Evolutionary conservation across 1,139 yeast species (phyloP).

Genomic region (Blastobotrys illinoisensis): DNA sequence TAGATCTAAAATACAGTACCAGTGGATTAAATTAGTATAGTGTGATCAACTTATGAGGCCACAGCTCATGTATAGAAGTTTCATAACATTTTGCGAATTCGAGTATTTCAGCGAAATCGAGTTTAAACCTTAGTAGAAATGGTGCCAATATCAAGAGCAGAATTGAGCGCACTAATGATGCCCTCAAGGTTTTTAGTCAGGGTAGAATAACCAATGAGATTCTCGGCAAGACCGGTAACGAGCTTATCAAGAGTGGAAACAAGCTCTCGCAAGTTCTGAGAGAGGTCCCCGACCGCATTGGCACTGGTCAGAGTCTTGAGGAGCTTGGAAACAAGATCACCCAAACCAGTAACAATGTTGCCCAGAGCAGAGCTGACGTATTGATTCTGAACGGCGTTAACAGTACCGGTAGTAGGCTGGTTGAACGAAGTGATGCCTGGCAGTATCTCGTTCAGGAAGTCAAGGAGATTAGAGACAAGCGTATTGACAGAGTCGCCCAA

Average conservation of each 20-base stretch:
- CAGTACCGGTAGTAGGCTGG: not conserved
- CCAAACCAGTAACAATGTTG: constrained; percentile 1
- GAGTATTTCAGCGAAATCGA: not conserved
- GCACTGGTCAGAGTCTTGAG: not conserved
- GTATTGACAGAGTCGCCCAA: not conserved
- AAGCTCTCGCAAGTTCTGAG: constrained; percentile 4
- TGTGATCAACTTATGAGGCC: not conserved
- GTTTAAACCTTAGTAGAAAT: constrained; percentile 1
- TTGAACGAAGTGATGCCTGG: not conserved
- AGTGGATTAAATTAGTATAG: no score
- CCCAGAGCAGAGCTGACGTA: not conserved
- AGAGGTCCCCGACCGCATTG: not conserved
- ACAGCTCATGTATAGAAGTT: not conserved
- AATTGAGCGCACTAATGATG: constrained; percentile 1
- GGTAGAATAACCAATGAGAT: constrained; percentile 3
- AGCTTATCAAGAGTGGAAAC: constrained; percentile 3
- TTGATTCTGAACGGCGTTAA: constrained; percentile 1
- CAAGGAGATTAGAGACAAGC: not conserved
- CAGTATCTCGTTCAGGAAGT: not conserved
- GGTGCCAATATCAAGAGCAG: constrained; percentile 1
- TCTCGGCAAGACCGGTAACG: constrained; percentile 2
- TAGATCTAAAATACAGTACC: no score
- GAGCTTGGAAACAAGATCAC: constrained; percentile 1
- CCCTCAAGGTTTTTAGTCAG: not conserved
- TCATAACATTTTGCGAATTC: not conserved